These are phyloP conservation scores for Saccharum hybrid DNA, from an alignment of 202 grass and related monocot genomes.

Conservation along the genomic window DNA sequence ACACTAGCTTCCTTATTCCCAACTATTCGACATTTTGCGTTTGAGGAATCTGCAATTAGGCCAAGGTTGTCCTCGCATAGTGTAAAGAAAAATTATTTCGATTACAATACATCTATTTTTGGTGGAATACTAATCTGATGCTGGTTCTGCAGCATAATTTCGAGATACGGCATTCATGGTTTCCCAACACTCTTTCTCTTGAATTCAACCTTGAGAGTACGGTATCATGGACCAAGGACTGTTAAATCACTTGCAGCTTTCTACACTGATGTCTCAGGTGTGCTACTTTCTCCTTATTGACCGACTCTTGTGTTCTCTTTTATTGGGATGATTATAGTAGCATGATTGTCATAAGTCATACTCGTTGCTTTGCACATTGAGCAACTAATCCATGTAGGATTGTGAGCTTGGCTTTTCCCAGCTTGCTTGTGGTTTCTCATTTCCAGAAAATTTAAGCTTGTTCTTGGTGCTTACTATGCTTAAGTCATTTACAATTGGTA, in stretches of 20 bases:
- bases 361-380: slow-evolving; percentile 12
- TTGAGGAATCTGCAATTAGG: slow-evolving; percentile 94
- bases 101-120: slow-evolving; percentile 13
- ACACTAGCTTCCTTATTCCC: slow-evolving; percentile 78
- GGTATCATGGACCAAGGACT: slow-evolving; percentile 83
- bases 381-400: background rate
- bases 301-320: background rate
- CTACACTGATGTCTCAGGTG: slow-evolving; percentile 91
- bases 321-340: background rate
- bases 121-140: slow-evolving; percentile 25
- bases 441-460: background rate
- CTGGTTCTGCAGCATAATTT: slow-evolving; percentile 79
- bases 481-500: slow-evolving; percentile 32
- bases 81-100: slow-evolving; percentile 28
- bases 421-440: background rate
- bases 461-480: background rate
- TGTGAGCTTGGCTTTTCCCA: background rate
- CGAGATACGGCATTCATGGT: slow-evolving; percentile 94
- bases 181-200: slow-evolving; percentile 94
- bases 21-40: slow-evolving; percentile 77
- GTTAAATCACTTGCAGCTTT: slow-evolving; percentile 74
- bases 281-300: slow-evolving; percentile 24
- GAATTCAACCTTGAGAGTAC: slow-evolving; percentile 87
- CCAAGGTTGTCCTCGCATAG: slow-evolving; percentile 62
- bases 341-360: background rate